Percentiles rank a stretch among this genome's conserved stretches.
Evolutionary conservation across 768 basidiomycete genomes (phyloP).

Genomic region (Tubosaeta brunneosetosa): DNA sequence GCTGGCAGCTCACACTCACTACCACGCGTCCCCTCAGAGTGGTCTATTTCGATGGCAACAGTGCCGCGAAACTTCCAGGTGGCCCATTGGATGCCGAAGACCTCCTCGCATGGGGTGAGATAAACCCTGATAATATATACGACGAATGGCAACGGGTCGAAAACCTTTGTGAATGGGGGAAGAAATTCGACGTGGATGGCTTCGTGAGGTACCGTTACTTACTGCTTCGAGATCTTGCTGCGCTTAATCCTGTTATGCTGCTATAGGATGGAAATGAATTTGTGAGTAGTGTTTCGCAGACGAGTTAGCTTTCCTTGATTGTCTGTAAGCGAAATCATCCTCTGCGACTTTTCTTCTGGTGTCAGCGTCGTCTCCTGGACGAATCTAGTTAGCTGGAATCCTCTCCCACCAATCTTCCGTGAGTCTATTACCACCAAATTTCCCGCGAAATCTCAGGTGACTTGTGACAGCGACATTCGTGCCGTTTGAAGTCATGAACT

Average conservation of each 20-base stretch:
- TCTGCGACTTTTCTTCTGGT: constrained; percentile 43
- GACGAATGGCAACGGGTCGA: constrained; percentile 23
- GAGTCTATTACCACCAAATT: not conserved
- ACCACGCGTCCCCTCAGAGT: constrained; percentile 26
- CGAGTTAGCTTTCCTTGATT: not conserved
- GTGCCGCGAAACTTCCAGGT: constrained; percentile 27
- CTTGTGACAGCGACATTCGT: not conserved
- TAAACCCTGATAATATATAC: constrained; percentile 15
- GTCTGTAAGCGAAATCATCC: constrained; percentile 40
- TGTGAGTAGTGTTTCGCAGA: constrained; percentile 31
- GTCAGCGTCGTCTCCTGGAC: constrained; percentile 35
- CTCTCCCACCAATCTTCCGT: not conserved
- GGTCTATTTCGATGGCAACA: constrained; percentile 33
- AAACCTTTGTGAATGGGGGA: constrained; percentile 32
- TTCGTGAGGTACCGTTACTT: constrained; percentile 24
- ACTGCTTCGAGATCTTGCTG: not conserved
- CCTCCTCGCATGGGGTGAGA: constrained; percentile 28
- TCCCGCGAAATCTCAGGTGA: not conserved
- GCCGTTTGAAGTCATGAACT: constrained; percentile 3
- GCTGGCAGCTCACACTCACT: constrained; percentile 30
- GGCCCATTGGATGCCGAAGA: constrained; percentile 35
- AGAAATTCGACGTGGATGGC: constrained; percentile 28
- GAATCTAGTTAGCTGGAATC: too few relatives aligned
- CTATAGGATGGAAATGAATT: constrained; percentile 45
- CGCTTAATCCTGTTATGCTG: not conserved